These are phyloP conservation scores for Amanita thiersii DNA, from an alignment of 768 basidiomycete genomes.

Conservation along the genomic window DNA sequence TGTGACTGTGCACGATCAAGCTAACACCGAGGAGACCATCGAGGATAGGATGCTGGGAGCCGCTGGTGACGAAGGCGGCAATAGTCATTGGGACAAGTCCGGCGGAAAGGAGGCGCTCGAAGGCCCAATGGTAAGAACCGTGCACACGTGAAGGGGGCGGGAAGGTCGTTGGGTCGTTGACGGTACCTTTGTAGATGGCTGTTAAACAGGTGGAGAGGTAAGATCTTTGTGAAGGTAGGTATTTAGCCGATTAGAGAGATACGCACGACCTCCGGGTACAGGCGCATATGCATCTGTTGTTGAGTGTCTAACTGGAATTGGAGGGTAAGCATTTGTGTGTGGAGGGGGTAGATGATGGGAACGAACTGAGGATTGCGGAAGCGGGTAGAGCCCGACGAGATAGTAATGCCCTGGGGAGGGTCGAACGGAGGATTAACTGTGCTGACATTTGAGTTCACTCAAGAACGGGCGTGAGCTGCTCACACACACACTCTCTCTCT, in stretches of 20 bases:
- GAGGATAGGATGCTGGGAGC: slow-evolving; percentile 70
- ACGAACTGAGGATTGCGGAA: slow-evolving; percentile 2
- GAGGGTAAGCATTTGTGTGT: no score
- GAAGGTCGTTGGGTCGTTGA: slow-evolving; percentile 92
- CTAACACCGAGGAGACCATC: slow-evolving; percentile 86
- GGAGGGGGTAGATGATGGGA: not conserved
- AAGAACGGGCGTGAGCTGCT: slow-evolving; percentile 3
- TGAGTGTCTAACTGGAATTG: not conserved
- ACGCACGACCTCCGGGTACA: slow-evolving; percentile 8
- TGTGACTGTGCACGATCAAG: slow-evolving; percentile 91
- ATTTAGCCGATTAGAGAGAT: no score
- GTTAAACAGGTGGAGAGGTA: not conserved
- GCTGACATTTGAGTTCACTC: slow-evolving; percentile 1
- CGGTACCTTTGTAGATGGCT: slow-evolving; percentile 88
- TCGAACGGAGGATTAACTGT: slow-evolving; percentile 2
- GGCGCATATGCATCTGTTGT: slow-evolving; percentile 1
- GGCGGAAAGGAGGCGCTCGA: slow-evolving; percentile 88
- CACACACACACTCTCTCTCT: slow-evolving; percentile 22
- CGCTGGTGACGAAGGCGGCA: slow-evolving; percentile 76
- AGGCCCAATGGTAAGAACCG: slow-evolving; percentile 90
- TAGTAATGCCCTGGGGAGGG: not conserved
- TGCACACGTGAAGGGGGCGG: slow-evolving; percentile 73
- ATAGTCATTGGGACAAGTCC: slow-evolving; percentile 82
- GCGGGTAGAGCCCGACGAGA: not conserved
- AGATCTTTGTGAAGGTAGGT: no score